A percentile compares a stretch with the other conserved stretches of the same genome.
Evolutionary conservation across 139 green algal genomes (phyloP).

Genomic region (Desmodesmus armatus): DNA sequence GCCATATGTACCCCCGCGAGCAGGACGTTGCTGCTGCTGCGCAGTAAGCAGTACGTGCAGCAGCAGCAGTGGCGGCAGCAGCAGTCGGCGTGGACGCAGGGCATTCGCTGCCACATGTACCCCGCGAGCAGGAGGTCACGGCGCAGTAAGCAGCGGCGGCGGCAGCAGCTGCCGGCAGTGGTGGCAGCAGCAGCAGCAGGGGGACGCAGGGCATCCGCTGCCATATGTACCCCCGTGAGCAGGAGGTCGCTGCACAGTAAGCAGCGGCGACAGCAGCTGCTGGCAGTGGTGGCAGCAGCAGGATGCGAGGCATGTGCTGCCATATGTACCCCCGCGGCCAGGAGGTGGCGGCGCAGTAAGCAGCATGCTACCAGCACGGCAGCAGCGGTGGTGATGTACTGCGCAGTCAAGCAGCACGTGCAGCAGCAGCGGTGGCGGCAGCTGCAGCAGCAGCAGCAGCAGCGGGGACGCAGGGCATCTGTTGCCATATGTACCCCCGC

Average conservation of each 20-base stretch:
- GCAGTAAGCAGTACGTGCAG: neutral
- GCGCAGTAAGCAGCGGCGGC: too few relatives aligned
- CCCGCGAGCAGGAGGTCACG: neutral
- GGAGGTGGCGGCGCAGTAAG: neutral
- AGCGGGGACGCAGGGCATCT: neutral
- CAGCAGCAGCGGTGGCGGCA: neutral
- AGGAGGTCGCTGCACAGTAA: neutral
- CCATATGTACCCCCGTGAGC: neutral
- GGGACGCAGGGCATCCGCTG: neutral
- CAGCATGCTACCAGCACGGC: too few relatives aligned
- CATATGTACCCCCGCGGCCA: slow-evolving; percentile 23
- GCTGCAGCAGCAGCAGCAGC: neutral
- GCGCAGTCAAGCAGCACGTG: neutral
- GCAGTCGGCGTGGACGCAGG: slow-evolving; percentile 59
- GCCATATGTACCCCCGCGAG: slow-evolving; percentile 29
- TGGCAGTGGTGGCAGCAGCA: neutral
- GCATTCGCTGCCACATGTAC: slow-evolving; percentile 57
- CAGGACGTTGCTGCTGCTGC: neutral
- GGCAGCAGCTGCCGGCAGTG: neutral
- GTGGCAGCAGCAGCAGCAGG: neutral
- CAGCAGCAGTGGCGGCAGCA: slow-evolving; percentile 8
- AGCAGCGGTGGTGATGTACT: too few relatives aligned
- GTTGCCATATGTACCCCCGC: neutral
- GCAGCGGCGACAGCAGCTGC: neutral
- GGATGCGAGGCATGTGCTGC: neutral